phyloP scores from a whole-genome alignment of 1,284 basidiomycete genomes.

The Apiotrichum domesticum region DNA sequence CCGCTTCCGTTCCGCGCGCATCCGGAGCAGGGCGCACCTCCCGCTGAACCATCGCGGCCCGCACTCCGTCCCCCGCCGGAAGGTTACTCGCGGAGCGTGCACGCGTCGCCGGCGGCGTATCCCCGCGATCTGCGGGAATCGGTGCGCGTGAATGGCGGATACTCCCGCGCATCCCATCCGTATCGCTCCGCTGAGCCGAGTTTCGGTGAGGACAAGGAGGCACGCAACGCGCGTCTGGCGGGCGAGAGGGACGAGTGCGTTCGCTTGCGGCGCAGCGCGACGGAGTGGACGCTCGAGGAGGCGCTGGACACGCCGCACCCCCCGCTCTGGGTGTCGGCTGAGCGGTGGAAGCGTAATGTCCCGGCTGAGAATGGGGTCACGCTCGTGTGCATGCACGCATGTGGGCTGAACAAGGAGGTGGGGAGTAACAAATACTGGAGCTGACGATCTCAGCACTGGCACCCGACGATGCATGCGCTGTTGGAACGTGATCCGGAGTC shows the following conservation, averaged over 20 bases:
- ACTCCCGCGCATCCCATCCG: constrained; percentile 18
- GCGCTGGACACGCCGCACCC: constrained; percentile 31
- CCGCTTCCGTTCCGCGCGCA: constrained; percentile 7
- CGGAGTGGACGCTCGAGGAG: constrained; percentile 8
- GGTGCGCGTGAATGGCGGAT: constrained; percentile 16
- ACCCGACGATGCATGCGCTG: constrained; percentile 55
- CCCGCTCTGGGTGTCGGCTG: constrained; percentile 39
- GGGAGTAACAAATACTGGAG: constrained; percentile 17
- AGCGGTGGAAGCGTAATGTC: constrained; percentile 19
- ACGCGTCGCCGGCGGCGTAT: constrained; percentile 66
- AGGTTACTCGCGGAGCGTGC: constrained; percentile 55
- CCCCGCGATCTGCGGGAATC: constrained; percentile 49
- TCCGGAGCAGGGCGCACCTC: neutral
- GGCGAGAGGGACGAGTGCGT: constrained; percentile 11
- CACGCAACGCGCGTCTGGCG: constrained; percentile 28
- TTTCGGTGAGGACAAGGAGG: constrained; percentile 21
- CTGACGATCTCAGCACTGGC: constrained; percentile 50
- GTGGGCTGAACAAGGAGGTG: constrained; percentile 77
- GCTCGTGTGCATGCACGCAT: constrained; percentile 68
- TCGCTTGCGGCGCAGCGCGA: neutral
- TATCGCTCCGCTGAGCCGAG: constrained; percentile 10
- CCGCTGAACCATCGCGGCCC: constrained; percentile 4
- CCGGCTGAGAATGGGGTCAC: constrained; percentile 52
- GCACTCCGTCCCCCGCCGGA: constrained; percentile 28
- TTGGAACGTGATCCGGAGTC: constrained; percentile 11